Percentiles rank a stretch among this genome's conserved stretches.
phyloP scores from a whole-genome alignment of 441 rosid species.

The Arabidopsis hybrid region DNA sequence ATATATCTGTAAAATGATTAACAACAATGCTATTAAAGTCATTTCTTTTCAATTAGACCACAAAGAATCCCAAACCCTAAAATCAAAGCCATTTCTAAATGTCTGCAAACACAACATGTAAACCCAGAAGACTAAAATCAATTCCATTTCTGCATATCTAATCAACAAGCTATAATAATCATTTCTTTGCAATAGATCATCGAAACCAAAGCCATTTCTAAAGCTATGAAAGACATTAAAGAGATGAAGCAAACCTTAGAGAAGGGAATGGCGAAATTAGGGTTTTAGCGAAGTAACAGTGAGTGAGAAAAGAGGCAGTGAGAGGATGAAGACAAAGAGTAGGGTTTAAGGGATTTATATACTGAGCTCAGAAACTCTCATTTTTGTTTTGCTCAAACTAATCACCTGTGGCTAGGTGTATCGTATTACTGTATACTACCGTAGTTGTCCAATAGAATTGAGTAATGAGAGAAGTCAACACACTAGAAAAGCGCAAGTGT shows the following conservation, averaged over 20 bases:
- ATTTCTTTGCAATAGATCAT: background rate
- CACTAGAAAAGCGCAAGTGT: background rate
- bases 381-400: background rate
- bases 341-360: constrained; percentile 43
- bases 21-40: background rate
- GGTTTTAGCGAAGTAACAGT: constrained; percentile 26
- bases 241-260: constrained; percentile 25
- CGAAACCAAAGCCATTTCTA: background rate
- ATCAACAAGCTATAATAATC: no score
- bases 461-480: background rate
- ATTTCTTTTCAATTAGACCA: constrained; percentile 2
- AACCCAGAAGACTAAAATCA: no score
- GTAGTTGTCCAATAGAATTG: background rate
- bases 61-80: background rate
- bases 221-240: background rate
- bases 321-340: background rate
- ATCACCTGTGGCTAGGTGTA: constrained; percentile 14
- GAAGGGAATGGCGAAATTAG: constrained; percentile 10
- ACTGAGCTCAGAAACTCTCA: constrained; percentile 1
- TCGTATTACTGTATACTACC: background rate
- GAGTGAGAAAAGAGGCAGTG: constrained; percentile 26
- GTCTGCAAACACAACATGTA: no score
- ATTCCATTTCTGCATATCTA: no score
- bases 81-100: no score
- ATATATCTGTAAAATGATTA: background rate